Evolutionary conservation across 345 rosid species (phyloP).

Genomic region (Iberis pinnata): DNA sequence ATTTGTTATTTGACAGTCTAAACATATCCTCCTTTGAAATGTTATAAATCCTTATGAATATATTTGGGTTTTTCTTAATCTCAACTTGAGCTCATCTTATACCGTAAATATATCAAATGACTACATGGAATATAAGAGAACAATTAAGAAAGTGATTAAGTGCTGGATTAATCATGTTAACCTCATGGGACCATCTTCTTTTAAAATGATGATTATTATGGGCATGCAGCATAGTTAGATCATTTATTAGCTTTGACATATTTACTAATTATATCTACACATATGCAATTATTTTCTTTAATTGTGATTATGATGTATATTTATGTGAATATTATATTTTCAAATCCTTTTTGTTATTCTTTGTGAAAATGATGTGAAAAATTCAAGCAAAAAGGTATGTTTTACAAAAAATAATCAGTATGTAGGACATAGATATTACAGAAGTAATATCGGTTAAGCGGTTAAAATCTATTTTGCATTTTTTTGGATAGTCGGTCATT

Average conservation of each 20-base stretch:
- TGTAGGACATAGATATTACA: too few relatives aligned
- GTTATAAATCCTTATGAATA: not conserved
- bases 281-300: conserved; percentile 4
- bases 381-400: conserved; percentile 1
- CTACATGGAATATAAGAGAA: conserved; percentile 9
- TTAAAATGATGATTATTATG: conserved; percentile 24
- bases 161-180: conserved; percentile 35
- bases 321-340: not conserved
- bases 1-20: not conserved
- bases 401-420: too few relatives aligned
- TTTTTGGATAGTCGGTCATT: too few relatives aligned
- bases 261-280: conserved; percentile 19
- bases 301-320: conserved; percentile 7
- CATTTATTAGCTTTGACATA: conserved; percentile 23
- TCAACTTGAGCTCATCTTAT: not conserved
- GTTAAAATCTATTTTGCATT: too few relatives aligned
- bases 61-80: not conserved
- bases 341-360: not conserved
- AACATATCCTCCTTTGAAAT: not conserved
- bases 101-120: conserved; percentile 1
- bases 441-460: too few relatives aligned
- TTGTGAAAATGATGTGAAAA: conserved; percentile 1
- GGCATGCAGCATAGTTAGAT: conserved; percentile 32
- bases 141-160: conserved; percentile 26
- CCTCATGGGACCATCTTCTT: conserved; percentile 31